Evolutionary conservation across 176 grass and related monocot genomes (phyloP).

Genomic region (Poa pratensis): DNA sequence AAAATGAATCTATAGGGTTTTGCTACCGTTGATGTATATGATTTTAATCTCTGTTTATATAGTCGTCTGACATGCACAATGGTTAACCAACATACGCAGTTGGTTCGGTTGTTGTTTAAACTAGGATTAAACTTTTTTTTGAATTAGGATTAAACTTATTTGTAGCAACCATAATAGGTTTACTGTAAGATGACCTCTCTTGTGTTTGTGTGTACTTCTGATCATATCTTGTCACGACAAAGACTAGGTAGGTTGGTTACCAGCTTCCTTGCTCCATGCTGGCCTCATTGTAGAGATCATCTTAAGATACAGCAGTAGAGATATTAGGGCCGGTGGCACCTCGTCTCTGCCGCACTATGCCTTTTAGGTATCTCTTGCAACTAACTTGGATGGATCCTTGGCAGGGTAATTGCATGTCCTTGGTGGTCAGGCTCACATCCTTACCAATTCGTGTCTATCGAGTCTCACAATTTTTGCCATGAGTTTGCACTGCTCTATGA

Average conservation of each 20-base stretch:
- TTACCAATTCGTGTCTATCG: too few species aligned
- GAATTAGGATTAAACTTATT: not conserved
- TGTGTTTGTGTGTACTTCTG: not conserved
- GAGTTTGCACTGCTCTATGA: too few species aligned
- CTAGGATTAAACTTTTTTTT: not conserved
- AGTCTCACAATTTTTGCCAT: too few species aligned
- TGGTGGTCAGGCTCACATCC: too few species aligned
- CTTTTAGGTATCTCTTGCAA: not conserved
- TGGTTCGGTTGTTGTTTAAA: not conserved
- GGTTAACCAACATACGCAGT: not conserved
- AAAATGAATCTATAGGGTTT: too few species aligned
- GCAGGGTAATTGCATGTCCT: too few species aligned
- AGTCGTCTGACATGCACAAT: not conserved
- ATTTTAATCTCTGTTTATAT: slow-evolving; percentile 1
- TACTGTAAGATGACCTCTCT: not conserved
- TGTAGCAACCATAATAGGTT: not conserved
- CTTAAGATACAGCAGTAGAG: not conserved
- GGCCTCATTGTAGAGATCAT: slow-evolving; percentile 1
- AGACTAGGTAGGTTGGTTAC: not conserved
- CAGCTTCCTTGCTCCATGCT: not conserved
- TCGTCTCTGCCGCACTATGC: not conserved
- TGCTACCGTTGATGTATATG: not conserved
- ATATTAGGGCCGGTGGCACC: not conserved
- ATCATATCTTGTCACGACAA: too few species aligned
- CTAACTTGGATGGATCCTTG: not conserved